phyloP scores from a whole-genome alignment of 129 eudicot species.

The Heracleum sosnowskyi region DNA sequence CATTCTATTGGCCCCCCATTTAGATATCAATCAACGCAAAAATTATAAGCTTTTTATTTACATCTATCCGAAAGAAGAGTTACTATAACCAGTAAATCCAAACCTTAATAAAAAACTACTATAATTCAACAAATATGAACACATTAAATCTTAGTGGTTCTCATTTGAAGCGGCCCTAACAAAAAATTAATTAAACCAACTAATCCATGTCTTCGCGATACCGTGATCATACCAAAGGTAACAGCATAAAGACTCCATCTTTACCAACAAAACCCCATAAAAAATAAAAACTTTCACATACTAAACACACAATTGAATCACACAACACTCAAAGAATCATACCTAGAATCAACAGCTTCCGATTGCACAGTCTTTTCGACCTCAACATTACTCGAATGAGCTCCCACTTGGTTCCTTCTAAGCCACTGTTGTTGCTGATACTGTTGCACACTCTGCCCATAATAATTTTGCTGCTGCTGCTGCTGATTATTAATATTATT shows the following conservation, averaged over 20 bases:
- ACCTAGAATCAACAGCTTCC: constrained; percentile 68
- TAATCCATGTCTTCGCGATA: neutral
- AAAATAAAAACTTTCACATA: neutral
- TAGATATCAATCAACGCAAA: neutral
- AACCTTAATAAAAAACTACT: neutral
- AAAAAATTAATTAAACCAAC: neutral
- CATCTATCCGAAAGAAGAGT: neutral
- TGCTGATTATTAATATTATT: too few species aligned
- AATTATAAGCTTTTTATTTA: neutral
- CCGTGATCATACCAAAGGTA: neutral
- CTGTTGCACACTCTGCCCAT: constrained; percentile 51
- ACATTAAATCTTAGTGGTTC: neutral
- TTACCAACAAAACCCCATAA: neutral
- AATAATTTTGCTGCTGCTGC: constrained; percentile 30
- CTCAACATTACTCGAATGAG: constrained; percentile 47
- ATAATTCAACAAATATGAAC: neutral
- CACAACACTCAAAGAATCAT: neutral
- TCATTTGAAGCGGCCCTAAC: neutral
- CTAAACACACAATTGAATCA: neutral
- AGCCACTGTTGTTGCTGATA: constrained; percentile 69
- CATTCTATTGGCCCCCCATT: neutral
- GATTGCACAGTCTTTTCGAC: constrained; percentile 84
- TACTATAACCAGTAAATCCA: neutral
- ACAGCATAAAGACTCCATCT: neutral
- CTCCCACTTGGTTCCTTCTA: constrained; percentile 48